Evolutionary conservation across 2,329 filamentous ascomycete species (phyloP).

Genomic region (Tolypocladium nubicola): DNA sequence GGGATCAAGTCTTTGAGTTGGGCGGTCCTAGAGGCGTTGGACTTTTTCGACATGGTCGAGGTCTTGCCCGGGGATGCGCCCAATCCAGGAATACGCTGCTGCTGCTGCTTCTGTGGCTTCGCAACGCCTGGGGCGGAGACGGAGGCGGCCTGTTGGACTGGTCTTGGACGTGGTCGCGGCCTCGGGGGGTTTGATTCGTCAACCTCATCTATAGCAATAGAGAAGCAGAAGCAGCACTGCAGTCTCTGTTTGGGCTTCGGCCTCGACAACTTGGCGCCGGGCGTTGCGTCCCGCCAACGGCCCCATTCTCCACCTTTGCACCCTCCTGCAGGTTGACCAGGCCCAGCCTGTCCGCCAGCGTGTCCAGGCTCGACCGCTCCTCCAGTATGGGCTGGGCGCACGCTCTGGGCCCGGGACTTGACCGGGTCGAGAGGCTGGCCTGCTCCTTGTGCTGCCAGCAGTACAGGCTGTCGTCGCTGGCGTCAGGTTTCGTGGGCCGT

Average conservation of each 20-base stretch:
- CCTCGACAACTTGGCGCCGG: constrained; percentile 9
- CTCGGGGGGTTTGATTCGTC: constrained; percentile 22
- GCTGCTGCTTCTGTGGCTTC: background rate
- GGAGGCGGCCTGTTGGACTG: constrained; percentile 26
- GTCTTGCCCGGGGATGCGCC: constrained; percentile 17
- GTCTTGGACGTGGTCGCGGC: constrained; percentile 33
- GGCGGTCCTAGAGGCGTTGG: constrained; percentile 19
- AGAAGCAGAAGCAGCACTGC: constrained; percentile 43
- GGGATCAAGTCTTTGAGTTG: constrained; percentile 51
- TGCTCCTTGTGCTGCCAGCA: constrained; percentile 97
- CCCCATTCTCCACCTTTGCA: constrained; percentile 9
- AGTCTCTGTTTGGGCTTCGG: constrained; percentile 20
- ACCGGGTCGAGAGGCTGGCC: constrained; percentile 40
- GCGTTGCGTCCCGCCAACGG: constrained; percentile 13
- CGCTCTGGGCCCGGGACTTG: constrained; percentile 32
- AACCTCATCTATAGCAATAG: constrained; percentile 33
- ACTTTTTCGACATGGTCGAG: constrained; percentile 18
- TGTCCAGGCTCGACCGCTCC: constrained; percentile 72
- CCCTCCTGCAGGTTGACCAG: constrained; percentile 53
- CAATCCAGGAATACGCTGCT: constrained; percentile 2
- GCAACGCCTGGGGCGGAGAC: constrained; percentile 7
- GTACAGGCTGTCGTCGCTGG: constrained; percentile 54
- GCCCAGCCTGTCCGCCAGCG: constrained; percentile 69
- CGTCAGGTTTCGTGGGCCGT: constrained; percentile 20
- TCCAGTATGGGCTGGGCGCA: constrained; percentile 44